Evolutionary conservation across 306 rosid species (phyloP), one percentile per base, ranked within the genome.

Genomic region (Biancaea sappan): DNA sequence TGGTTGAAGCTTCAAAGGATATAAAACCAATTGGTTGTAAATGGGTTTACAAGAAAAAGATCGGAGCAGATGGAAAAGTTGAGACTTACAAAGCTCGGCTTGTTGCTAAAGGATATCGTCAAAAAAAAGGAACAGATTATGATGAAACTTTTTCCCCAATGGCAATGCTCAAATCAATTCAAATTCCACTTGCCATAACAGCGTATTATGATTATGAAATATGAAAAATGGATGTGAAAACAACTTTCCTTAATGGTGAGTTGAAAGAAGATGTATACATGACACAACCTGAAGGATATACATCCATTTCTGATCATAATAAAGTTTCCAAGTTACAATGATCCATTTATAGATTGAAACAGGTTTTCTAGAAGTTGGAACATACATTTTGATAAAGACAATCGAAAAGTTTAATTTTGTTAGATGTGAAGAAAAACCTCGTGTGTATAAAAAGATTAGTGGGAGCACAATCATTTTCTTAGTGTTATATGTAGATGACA

Each of bases 1-100:
- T 61, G 67, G 67, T 61, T 61, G 24, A 61, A 35, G 16, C 46
- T 37, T 61, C 67, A 61, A 61, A 61, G 26, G 67, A 61, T 18
- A 18, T 61, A 37, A 32, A 69, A 70, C 28, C 66, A 0, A 60
- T 60, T 8, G 15, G 26, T n/a, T 60, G 19, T 32, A 60, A 61
- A 34, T 61, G 67, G 26, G 24, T 61, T 34, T 61, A 61, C 2
- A 61, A 61, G 46, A 34, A 61, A 61, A 61, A 32, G 40, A 60
- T 60, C 16, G 5, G 25, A n/a, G 6, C 0, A 2, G 0, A 63
- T 19, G 31, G 32, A 19, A 37, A 63, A 1, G 69, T 16, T 0
- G 50, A 37, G 9, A 63, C 69, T 6, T 37, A 19, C 8, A 63
- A 63, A 40, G 69, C 34, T 7, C 4, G 11, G 3, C 4, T 64